phyloP scores from a whole-genome alignment of 2,329 filamentous ascomycete species.

The Botrytis hyacinthi region DNA sequence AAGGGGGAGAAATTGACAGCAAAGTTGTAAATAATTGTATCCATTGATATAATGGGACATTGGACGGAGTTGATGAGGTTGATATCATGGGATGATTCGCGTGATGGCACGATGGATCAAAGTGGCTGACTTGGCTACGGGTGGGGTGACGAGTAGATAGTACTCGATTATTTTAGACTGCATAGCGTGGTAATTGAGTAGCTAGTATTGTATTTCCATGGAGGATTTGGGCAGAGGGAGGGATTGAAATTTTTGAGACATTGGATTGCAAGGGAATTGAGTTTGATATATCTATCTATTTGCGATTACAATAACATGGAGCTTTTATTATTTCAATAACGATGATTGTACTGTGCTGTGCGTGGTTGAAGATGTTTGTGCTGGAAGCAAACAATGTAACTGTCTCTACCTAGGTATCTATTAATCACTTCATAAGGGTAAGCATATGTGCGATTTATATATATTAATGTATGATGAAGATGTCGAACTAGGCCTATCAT shows the following conservation, averaged over 20 bases:
- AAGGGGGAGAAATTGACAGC: conserved; percentile 66
- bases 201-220: not conserved
- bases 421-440: not conserved
- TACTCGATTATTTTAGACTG: not conserved
- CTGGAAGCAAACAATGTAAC: too few species aligned
- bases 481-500: not conserved
- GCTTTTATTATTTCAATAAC: not conserved
- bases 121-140: not conserved
- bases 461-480: too few species aligned
- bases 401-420: not conserved
- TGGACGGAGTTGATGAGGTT: not conserved
- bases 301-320: not conserved
- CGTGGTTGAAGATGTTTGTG: too few species aligned
- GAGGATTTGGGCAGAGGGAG: not conserved
- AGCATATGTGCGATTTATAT: too few species aligned
- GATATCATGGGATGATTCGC: not conserved
- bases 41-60: not conserved
- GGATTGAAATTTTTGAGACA: not conserved
- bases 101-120: not conserved
- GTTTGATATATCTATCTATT: not conserved
- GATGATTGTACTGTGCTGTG: not conserved
- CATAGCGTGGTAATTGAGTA: not conserved
- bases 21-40: conserved; percentile 55
- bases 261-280: not conserved
- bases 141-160: not conserved